Percentiles rank a stretch among this genome's conserved stretches.
Evolutionary conservation across 1,284 basidiomycete genomes (phyloP).

Genomic region (Omphalotus olearius): DNA sequence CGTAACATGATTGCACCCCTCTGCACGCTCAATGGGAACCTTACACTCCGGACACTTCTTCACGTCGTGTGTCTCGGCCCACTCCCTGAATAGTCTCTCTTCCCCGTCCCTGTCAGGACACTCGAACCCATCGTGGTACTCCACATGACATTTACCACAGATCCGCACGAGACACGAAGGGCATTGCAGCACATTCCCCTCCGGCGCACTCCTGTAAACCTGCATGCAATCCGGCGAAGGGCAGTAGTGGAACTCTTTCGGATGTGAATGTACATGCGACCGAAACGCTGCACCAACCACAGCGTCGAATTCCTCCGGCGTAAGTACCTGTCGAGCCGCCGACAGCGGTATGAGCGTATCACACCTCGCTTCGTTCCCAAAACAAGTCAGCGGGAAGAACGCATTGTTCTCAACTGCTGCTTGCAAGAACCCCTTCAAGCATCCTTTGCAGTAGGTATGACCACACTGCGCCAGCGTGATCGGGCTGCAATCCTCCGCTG

Average conservation of each 20-base stretch:
- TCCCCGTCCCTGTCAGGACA: slow-evolving; percentile 54
- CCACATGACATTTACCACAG: slow-evolving; percentile 60
- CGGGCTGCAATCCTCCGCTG: slow-evolving; percentile 40
- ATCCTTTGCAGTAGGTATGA: slow-evolving; percentile 61
- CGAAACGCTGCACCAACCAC: slow-evolving; percentile 55
- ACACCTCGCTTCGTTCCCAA: slow-evolving; percentile 58
- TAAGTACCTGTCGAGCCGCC: slow-evolving; percentile 44
- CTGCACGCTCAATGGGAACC: slow-evolving; percentile 59
- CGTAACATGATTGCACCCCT: slow-evolving; percentile 76
- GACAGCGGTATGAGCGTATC: slow-evolving; percentile 45
- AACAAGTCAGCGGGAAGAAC: slow-evolving; percentile 64
- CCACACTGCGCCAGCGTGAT: slow-evolving; percentile 50
- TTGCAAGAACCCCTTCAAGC: slow-evolving; percentile 51
- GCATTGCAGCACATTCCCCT: slow-evolving; percentile 56
- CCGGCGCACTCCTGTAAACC: slow-evolving; percentile 52
- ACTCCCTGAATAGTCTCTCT: slow-evolving; percentile 52
- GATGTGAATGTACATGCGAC: slow-evolving; percentile 47
- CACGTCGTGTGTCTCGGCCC: slow-evolving; percentile 55
- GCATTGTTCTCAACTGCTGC: slow-evolving; percentile 48
- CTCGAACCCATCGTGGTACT: slow-evolving; percentile 60
- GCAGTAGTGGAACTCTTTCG: slow-evolving; percentile 63
- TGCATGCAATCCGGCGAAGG: slow-evolving; percentile 73
- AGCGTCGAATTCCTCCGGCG: slow-evolving; percentile 45
- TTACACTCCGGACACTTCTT: slow-evolving; percentile 70
- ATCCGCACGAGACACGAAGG: slow-evolving; percentile 67